These are phyloP conservation scores for Musa balbisiana DNA, from an alignment of 202 grass and related monocot genomes.

Conservation along the genomic window DNA sequence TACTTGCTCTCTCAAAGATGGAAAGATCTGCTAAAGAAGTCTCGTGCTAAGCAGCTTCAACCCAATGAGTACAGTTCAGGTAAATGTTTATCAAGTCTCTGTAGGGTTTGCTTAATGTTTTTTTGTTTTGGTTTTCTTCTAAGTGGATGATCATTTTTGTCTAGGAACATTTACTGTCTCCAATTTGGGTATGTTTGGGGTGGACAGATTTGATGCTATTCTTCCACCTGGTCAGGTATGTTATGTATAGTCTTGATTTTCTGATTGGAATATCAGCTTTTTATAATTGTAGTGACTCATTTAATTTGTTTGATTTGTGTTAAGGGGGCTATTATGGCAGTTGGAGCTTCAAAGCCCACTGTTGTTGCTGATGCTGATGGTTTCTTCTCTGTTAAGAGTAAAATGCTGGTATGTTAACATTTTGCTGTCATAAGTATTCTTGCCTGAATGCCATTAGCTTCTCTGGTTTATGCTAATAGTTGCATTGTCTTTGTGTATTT, in stretches of 20 bases:
- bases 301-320: constrained; percentile 12
- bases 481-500: not conserved
- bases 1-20: constrained; percentile 76
- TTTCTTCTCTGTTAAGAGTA: constrained; percentile 70
- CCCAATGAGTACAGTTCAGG: constrained; percentile 77
- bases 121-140: constrained; percentile 11
- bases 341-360: constrained; percentile 69
- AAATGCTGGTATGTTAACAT: constrained; percentile 71
- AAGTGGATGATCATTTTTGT: constrained; percentile 26
- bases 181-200: constrained; percentile 97
- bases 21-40: constrained; percentile 79
- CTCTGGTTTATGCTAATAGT: not conserved
- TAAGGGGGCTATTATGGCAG: constrained; percentile 90
- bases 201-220: constrained; percentile 90
- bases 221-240: constrained; percentile 90
- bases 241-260: constrained; percentile 7
- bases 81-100: constrained; percentile 22
- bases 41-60: constrained; percentile 70
- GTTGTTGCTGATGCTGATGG: constrained; percentile 58
- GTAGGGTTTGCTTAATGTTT: not conserved
- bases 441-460: not conserved
- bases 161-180: constrained; percentile 90
- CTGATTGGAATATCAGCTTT: constrained; percentile 15
- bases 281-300: constrained; percentile 16
- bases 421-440: not conserved